Evolutionary conservation across 306 rosid species (phyloP).

Genomic region (Cicer arietinum): DNA sequence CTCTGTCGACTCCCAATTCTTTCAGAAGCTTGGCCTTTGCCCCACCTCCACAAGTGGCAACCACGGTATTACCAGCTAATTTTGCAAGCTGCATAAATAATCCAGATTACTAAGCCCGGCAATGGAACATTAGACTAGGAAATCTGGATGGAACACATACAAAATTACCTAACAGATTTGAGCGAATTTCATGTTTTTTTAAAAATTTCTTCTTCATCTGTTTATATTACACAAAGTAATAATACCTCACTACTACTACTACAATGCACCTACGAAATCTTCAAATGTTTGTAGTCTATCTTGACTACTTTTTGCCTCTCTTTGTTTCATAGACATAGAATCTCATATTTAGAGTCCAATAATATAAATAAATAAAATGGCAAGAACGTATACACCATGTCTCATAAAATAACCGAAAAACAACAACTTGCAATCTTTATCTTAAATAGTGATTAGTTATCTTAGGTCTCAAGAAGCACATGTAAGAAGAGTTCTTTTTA

Average conservation of each 20-base stretch:
- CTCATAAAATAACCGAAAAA: conserved; percentile 13
- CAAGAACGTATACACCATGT: conserved; percentile 27
- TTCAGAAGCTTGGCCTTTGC: conserved; percentile 81
- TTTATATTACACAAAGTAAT: conserved; percentile 13
- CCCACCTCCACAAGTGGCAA: conserved; percentile 95
- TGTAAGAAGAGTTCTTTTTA: not conserved
- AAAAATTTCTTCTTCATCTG: not conserved
- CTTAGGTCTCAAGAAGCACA: conserved; percentile 25
- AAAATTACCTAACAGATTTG: not conserved
- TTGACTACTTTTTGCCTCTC: conserved; percentile 8
- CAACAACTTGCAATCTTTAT: conserved; percentile 6
- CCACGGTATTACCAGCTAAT: conserved; percentile 83
- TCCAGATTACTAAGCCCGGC: conserved; percentile 31
- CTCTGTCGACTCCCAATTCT: conserved; percentile 90
- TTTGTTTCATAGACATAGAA: conserved; percentile 29
- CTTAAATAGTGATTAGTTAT: conserved; percentile 17
- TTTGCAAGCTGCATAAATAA: conserved; percentile 80
- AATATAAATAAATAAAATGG: conserved; percentile 5
- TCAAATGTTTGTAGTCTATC: conserved; percentile 24
- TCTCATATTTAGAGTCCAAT: conserved; percentile 17
- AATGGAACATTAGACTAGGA: conserved; percentile 27
- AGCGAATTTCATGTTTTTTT: not conserved
- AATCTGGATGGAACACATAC: not conserved
- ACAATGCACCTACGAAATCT: conserved; percentile 1
- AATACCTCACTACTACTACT: conserved; percentile 5